Evolutionary conservation across 345 rosid species (phyloP).

Genomic region (Cardamine chenopodiifolia): DNA sequence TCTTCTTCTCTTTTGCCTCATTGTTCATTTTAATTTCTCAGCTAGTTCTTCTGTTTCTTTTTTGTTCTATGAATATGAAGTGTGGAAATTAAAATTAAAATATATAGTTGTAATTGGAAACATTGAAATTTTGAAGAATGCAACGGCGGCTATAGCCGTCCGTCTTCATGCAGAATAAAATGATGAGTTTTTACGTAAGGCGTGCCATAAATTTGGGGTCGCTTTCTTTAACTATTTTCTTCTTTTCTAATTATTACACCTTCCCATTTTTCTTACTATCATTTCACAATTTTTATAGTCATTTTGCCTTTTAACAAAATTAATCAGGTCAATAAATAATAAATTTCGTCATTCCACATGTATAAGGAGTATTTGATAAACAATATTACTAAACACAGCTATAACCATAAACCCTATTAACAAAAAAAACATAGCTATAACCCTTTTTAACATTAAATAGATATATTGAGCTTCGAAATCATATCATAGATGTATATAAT

Average conservation of each 20-base stretch:
- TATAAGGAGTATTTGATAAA: not conserved
- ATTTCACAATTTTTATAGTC: not conserved
- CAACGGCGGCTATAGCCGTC: conserved; percentile 35
- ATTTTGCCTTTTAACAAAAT: not conserved
- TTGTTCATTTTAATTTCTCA: not conserved
- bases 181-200: conserved; percentile 32
- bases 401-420: too few species aligned
- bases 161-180: conserved; percentile 41
- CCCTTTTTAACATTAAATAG: not conserved
- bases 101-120: not conserved
- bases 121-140: not conserved
- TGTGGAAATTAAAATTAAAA: not conserved
- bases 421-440: not conserved
- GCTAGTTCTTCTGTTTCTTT: not conserved
- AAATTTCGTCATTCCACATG: not conserved
- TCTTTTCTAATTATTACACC: conserved; percentile 28
- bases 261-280: not conserved
- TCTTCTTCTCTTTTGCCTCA: conserved; percentile 36
- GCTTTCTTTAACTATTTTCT: conserved; percentile 12
- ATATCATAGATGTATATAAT: not conserved
- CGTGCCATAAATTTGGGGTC: conserved; percentile 30
- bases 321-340: not conserved
- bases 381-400: not conserved
- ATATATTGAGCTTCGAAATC: not conserved
- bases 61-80: not conserved